These are phyloP conservation scores for Leishmania tarentolae DNA, from an alignment of 208 protist species.

Conservation along the genomic window DNA sequence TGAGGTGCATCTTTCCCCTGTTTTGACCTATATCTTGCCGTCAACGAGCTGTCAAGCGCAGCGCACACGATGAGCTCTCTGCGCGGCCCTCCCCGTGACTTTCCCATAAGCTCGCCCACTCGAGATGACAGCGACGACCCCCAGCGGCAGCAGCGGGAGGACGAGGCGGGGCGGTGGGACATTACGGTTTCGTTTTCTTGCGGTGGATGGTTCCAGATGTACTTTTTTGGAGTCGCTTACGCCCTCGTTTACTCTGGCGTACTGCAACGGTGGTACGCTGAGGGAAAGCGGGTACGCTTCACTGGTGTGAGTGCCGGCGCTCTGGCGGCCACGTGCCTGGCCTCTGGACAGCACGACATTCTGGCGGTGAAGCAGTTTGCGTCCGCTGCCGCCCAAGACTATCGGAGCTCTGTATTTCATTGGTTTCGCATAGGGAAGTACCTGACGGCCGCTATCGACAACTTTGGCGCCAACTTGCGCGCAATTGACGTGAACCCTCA, in stretches of 20 bases:
- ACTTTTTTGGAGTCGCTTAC: conserved; percentile 77
- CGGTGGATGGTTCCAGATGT: conserved; percentile 82
- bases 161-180: conserved; percentile 33
- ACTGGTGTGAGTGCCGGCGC: conserved; percentile 60
- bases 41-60: background rate
- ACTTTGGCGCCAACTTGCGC: conserved; percentile 45
- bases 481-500: conserved; percentile 40
- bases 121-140: background rate
- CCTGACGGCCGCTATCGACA: conserved; percentile 39
- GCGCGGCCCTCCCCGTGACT: background rate
- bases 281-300: conserved; percentile 71
- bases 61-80: background rate
- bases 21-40: background rate
- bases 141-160: background rate
- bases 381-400: conserved; percentile 41
- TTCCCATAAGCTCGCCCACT: background rate
- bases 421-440: conserved; percentile 52
- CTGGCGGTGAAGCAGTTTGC: conserved; percentile 45
- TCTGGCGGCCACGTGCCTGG: conserved; percentile 52
- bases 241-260: conserved; percentile 73
- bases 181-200: conserved; percentile 76
- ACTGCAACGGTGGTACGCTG: conserved; percentile 38
- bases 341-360: conserved; percentile 47
- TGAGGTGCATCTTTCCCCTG: background rate
- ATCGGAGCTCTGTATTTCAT: conserved; percentile 47